Conservation (phyloP, 495 filamentous ascomycete species). For the Penicillium macrosclerotiorum region DNA sequence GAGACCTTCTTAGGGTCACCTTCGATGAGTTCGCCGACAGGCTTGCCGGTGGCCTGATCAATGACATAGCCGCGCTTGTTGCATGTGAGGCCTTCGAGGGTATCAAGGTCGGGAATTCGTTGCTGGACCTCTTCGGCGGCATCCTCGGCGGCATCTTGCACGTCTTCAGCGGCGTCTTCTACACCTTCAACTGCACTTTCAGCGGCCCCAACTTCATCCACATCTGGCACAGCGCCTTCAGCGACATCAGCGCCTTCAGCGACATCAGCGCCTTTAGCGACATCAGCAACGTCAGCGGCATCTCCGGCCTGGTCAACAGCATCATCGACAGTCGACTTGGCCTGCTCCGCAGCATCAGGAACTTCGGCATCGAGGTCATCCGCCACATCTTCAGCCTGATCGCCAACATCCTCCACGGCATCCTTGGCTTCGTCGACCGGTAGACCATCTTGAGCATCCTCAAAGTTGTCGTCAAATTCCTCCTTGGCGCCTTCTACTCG, state of each 20-base stretch:
- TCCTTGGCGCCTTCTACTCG: conserved; percentile 16
- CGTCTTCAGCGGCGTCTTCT: conserved; percentile 29
- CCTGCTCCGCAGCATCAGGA: conserved; percentile 19
- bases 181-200: conserved; percentile 32
- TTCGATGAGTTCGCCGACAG: conserved; percentile 58
- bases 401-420: conserved; percentile 36
- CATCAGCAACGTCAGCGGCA: conserved; percentile 17
- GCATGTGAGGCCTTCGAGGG: conserved; percentile 58
- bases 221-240: conserved; percentile 25
- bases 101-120: conserved; percentile 52
- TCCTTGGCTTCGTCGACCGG: conserved; percentile 22
- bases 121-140: conserved; percentile 32
- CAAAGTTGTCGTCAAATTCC: conserved; percentile 36
- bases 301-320: conserved; percentile 31
- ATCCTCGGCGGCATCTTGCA: conserved; percentile 30
- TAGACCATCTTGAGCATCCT: conserved; percentile 28
- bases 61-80: conserved; percentile 64
- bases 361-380: conserved; percentile 15
- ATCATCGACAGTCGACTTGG: conserved; percentile 22
- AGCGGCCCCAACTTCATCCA: conserved; percentile 21
- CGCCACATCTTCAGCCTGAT: conserved; percentile 27
- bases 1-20: conserved; percentile 60
- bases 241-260: conserved; percentile 23
- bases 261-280: conserved; percentile 7
- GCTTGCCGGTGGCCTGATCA: conserved; percentile 45